Evolutionary conservation across 106 monocot species (phyloP).

Genomic region (Vanilla planifolia): DNA sequence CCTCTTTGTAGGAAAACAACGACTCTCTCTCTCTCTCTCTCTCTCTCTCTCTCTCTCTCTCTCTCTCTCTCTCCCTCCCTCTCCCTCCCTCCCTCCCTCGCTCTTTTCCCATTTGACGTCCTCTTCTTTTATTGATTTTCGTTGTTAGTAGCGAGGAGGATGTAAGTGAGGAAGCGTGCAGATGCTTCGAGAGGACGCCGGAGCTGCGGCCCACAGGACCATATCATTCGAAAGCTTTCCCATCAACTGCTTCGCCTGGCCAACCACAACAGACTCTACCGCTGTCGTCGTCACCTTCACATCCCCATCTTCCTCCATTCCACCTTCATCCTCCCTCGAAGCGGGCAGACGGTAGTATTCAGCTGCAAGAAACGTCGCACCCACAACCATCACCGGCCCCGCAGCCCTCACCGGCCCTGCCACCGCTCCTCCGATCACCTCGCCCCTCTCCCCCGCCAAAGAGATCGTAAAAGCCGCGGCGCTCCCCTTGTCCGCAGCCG

Average conservation of each 20-base stretch:
- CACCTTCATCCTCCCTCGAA: not conserved
- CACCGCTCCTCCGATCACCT: slow-evolving; percentile 59
- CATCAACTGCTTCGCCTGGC: not conserved
- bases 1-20: no score
- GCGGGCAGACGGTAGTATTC: slow-evolving; percentile 29
- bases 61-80: no score
- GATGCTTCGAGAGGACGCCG: slow-evolving; percentile 1
- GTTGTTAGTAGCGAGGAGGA: slow-evolving; percentile 3
- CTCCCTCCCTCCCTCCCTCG: not conserved
- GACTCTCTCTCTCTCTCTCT: no score
- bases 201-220: not conserved
- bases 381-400: slow-evolving; percentile 28
- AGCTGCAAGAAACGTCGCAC: slow-evolving; percentile 28
- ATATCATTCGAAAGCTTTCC: slow-evolving; percentile 2
- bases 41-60: no score
- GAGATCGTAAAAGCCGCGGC: slow-evolving; percentile 26
- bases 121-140: no score
- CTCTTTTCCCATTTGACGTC: not conserved
- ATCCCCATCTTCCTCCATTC: no score
- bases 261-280: not conserved
- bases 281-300: no score
- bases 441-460: slow-evolving; percentile 39
- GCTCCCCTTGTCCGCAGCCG: not conserved
- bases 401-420: slow-evolving; percentile 38
- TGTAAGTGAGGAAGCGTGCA: not conserved